A percentile compares a stretch with the other conserved stretches of the same genome.
Evolutionary conservation across 495 filamentous ascomycete species (phyloP).

Genomic region (Hypoxylon rickii): DNA sequence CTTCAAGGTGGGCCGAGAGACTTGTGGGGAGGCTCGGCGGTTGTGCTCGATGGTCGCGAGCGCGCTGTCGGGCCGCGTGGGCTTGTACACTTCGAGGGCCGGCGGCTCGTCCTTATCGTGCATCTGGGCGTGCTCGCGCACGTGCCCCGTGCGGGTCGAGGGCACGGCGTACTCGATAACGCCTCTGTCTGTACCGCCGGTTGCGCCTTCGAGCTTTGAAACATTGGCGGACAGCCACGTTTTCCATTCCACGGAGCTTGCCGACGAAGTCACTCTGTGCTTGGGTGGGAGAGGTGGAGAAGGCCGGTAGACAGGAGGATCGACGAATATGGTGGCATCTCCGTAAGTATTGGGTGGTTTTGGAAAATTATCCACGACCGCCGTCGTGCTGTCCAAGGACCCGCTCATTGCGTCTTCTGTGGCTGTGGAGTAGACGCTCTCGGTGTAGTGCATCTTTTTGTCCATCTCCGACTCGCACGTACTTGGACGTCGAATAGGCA

Average conservation of each 20-base stretch:
- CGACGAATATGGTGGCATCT: slow-evolving; percentile 38
- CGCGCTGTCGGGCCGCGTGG: slow-evolving; percentile 11
- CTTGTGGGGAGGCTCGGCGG: slow-evolving; percentile 44
- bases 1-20: slow-evolving; percentile 45
- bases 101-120: slow-evolving; percentile 51
- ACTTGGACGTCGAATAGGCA: slow-evolving; percentile 35
- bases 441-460: slow-evolving; percentile 40
- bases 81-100: slow-evolving; percentile 22
- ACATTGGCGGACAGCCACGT: slow-evolving; percentile 57
- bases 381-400: slow-evolving; percentile 3
- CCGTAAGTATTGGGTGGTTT: slow-evolving; percentile 21
- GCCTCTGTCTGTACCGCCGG: slow-evolving; percentile 19
- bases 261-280: slow-evolving; percentile 44
- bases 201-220: slow-evolving; percentile 50
- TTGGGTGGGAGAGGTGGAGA: slow-evolving; percentile 31
- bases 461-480: slow-evolving; percentile 39
- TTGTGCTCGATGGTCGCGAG: slow-evolving; percentile 23
- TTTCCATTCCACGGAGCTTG: slow-evolving; percentile 59
- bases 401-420: slow-evolving; percentile 15
- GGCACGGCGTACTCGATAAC: slow-evolving; percentile 46
- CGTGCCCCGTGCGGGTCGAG: slow-evolving; percentile 52
- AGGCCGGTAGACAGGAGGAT: slow-evolving; percentile 29
- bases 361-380: slow-evolving; percentile 6
- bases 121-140: slow-evolving; percentile 65
- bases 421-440: slow-evolving; percentile 51